Conservation (phyloP, 768 basidiomycete species). For the Trichaptum fuscoviolaceum region DNA sequence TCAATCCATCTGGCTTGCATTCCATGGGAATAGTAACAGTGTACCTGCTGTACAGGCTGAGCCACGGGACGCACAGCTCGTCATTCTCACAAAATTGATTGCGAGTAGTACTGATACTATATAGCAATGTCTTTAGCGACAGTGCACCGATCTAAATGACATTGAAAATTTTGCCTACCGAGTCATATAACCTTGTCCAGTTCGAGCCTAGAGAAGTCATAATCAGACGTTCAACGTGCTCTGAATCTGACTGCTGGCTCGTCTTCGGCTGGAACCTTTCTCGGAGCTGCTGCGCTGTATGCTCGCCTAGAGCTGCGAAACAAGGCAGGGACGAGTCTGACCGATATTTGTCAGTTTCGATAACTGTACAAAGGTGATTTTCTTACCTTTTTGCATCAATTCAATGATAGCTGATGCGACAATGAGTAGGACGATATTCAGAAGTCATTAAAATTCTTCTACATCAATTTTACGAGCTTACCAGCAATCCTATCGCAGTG, state of each 20-base stretch:
- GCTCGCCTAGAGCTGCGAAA: slow-evolving; percentile 85
- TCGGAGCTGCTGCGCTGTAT: slow-evolving; percentile 81
- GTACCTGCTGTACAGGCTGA: not conserved
- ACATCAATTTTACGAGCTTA: slow-evolving; percentile 29
- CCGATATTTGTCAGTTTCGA: slow-evolving; percentile 11
- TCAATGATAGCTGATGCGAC: slow-evolving; percentile 67
- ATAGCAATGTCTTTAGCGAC: slow-evolving; percentile 5
- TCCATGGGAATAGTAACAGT: not conserved
- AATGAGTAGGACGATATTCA: slow-evolving; percentile 9
- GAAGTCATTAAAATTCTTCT: slow-evolving; percentile 18
- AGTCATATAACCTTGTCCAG: slow-evolving; percentile 96
- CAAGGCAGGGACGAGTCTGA: slow-evolving; percentile 87
- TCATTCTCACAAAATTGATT: slow-evolving; percentile 64
- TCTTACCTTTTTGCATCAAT: slow-evolving; percentile 90
- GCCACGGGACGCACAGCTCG: not conserved
- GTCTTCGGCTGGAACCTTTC: slow-evolving; percentile 93
- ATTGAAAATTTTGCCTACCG: slow-evolving; percentile 42
- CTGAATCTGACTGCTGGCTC: slow-evolving; percentile 78
- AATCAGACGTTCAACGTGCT: slow-evolving; percentile 86
- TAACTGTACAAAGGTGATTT: not conserved
- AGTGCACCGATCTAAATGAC: slow-evolving; percentile 3
- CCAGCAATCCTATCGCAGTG: slow-evolving; percentile 96
- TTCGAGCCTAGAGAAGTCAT: slow-evolving; percentile 87
- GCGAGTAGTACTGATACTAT: slow-evolving; percentile 92
- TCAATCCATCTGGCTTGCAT: not conserved